Base-by-base conservation (phyloP, 345 rosid genomes). In the Raphanus sativus region DNA sequence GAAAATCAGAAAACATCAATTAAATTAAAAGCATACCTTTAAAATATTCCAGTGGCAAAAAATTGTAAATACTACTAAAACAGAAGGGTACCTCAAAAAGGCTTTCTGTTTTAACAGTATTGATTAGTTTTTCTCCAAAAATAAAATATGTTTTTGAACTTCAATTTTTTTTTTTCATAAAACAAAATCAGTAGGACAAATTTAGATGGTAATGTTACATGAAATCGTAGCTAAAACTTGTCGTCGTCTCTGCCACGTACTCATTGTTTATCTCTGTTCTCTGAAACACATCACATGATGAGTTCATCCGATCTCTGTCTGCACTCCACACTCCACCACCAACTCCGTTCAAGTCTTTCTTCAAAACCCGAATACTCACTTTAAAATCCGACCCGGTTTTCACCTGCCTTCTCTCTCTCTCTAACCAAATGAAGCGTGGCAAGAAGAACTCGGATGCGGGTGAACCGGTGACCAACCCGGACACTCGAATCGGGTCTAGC, bases 401-500 rank as follows among this genome's bases (percentile, higher is more conserved):
- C 71, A 11, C n/a, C n/a, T 59, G 10, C 40, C 33, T 42, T n/a
- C n/a, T 54, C 55, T 25, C 16, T 45, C 54, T 45, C 54, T 45
- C 54, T n/a, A 32, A 8, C 67, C 4, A 30, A 5, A 85, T 83
- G 86, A 85, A 76, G 80, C 80, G 88, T 36, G 65, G 78, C 58
- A 81, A 73, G 62, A 83, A 73, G 68, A 75, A 36, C 56, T 65
- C 69, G 66, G 69, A 72, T 36, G 52, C 29, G 17, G 59, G 68
- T 28, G 83, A 83, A 24, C 69, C 58, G 5, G 42, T 70, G 2
- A 54, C 26, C 62, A 69, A 13, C 38, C n/a, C 70, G 61, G 83
- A 83, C 69, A 45, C 40, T 30, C 66, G 38, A 65, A 54, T 28
- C 38, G 1, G 63, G 28, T 36, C 61, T 21, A 52, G 76, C 42